Evolutionary conservation across 192 early-diverging fungal species (phyloP).

Genomic region (Coemansia pectinata): DNA sequence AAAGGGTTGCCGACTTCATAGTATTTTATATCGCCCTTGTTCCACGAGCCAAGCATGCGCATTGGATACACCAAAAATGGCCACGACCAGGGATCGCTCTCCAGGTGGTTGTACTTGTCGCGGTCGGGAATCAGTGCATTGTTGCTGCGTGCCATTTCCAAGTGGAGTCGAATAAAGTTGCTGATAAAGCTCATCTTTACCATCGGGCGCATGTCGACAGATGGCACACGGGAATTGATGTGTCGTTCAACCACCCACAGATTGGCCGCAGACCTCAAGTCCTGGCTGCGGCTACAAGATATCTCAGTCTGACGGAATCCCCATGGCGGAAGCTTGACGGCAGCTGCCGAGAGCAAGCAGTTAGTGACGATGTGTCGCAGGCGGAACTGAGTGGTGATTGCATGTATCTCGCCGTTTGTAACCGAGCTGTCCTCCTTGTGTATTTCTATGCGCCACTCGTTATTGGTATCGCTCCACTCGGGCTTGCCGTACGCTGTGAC

Average conservation of each 20-base stretch:
- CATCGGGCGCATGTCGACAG: slow-evolving; percentile 32
- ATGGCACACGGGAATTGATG: slow-evolving; percentile 33
- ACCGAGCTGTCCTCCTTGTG: slow-evolving; percentile 46
- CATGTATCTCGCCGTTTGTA: slow-evolving; percentile 55
- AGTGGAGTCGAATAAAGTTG: slow-evolving; percentile 47
- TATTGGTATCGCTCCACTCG: slow-evolving; percentile 70
- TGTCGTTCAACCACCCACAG: slow-evolving; percentile 58
- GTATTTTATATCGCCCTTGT: slow-evolving; percentile 72
- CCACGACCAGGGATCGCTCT: slow-evolving; percentile 78
- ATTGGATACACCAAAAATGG: slow-evolving; percentile 85
- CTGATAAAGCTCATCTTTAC: slow-evolving; percentile 40
- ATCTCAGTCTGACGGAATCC: slow-evolving; percentile 85
- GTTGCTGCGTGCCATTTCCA: slow-evolving; percentile 54
- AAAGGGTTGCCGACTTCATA: slow-evolving; percentile 90
- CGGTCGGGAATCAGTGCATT: slow-evolving; percentile 50
- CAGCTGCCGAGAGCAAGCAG: slow-evolving; percentile 77
- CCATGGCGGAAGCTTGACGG: slow-evolving; percentile 78
- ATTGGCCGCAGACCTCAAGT: slow-evolving; percentile 48
- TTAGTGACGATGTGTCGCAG: slow-evolving; percentile 74
- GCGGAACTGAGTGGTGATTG: slow-evolving; percentile 66
- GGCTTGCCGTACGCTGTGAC: slow-evolving; percentile 61
- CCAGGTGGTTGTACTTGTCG: slow-evolving; percentile 58
- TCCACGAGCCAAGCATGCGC: slow-evolving; percentile 81
- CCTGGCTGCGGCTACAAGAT: slow-evolving; percentile 83
- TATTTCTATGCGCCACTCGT: slow-evolving; percentile 61